Evolutionary conservation across 139 green algal species (phyloP), one percentile per base, ranked within the genome.

Genomic region (Deuterostichococcus epilithicus): DNA sequence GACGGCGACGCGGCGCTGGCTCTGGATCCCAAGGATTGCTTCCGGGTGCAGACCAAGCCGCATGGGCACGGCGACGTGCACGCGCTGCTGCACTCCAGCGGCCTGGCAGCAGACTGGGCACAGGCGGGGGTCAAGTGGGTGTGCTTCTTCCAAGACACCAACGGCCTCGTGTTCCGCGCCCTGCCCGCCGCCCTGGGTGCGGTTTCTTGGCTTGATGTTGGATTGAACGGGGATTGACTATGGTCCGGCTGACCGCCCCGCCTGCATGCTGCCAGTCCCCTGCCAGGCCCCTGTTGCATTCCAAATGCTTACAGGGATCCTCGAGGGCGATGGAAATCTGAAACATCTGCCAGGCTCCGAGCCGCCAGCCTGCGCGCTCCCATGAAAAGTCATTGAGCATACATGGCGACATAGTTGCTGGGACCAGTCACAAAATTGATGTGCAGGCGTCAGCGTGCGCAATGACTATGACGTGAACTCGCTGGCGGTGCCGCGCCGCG

Each of bases 131-230:
- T 96, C 58, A 91, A 95, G 83, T 98, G 94, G 94, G 87, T 99
- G 3, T 93, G 90, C 76, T 99, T 99, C 87, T 99, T 99, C 86
- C 92, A 97, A 83, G 96, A 99, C 89, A 99, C 96, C 68, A 99
- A 99, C 81, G 92, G 86, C 5, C 88, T 97, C 0, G 94, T 97
- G 4, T 98, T 99, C 88, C 83, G 92, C 35, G 95, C 83, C 18
- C 78, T 99, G 30, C 88, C 92, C 3, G 80, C 89, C 1, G 94
- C 96, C 0, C 83, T 99, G 28, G 94, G 93, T 87, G 10, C 36
- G 35, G 5, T 59, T 74, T 35, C 37, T 47, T 23, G 26, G 2
- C 28, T 66, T 22, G 68, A 70, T 26, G 23, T 28, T 22, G 18
- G 47, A n/a, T 65, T 65, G n/a, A n/a, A n/a, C n/a, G n/a, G n/a